Conservation (phyloP, 2,329 filamentous ascomycete genomes). For the Nannizzia gypsea region DNA sequence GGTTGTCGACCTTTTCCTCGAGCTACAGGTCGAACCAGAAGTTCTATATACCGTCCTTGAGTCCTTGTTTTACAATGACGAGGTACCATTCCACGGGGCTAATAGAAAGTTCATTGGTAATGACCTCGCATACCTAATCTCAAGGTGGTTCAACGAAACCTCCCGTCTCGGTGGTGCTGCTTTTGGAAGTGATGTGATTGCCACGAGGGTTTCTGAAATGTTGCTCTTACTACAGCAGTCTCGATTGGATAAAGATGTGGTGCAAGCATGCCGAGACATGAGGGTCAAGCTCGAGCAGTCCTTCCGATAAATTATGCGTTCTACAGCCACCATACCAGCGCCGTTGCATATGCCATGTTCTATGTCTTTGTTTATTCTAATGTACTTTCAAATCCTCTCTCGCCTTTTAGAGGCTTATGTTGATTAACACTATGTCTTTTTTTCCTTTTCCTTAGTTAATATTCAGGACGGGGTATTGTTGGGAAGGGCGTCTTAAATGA, state of each 20-base stretch:
- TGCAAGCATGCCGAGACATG: constrained; percentile 32
- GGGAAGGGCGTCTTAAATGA: not conserved
- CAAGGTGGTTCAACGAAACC: constrained; percentile 49
- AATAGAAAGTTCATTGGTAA: constrained; percentile 47
- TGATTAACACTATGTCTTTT: not conserved
- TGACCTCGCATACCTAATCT: constrained; percentile 51
- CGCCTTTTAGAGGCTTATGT: not conserved
- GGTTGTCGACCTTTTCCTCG: constrained; percentile 55
- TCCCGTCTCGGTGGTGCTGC: constrained; percentile 42
- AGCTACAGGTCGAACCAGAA: constrained; percentile 51
- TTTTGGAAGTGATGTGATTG: constrained; percentile 51
- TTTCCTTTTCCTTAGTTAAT: not conserved
- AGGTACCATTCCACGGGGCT: constrained; percentile 50
- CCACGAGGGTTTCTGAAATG: constrained; percentile 36
- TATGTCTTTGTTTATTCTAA: not conserved
- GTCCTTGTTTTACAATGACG: constrained; percentile 54
- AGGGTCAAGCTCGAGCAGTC: constrained; percentile 26
- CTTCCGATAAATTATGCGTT: constrained; percentile 4
- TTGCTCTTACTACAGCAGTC: constrained; percentile 36
- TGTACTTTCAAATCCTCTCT: not conserved
- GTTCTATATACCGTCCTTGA: constrained; percentile 52
- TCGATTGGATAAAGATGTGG: constrained; percentile 29
- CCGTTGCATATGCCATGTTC: not conserved
- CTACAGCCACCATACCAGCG: not conserved
- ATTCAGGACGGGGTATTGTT: not conserved